Evolutionary conservation across 345 rosid genomes (phyloP).

Genomic region (Acer negundo): DNA sequence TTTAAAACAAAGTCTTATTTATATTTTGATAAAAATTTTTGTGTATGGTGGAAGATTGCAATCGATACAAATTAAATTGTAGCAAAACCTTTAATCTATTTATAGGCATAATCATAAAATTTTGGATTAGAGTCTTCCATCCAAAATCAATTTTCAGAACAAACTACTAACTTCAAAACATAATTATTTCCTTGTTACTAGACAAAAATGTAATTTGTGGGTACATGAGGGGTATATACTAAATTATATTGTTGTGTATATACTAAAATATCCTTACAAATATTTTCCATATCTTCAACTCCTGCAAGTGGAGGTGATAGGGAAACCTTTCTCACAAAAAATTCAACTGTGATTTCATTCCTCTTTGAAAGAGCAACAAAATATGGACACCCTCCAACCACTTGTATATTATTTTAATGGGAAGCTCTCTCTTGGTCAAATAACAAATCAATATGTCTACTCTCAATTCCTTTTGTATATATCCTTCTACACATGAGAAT

Average conservation of each 20-base stretch:
- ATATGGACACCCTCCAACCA: conserved; percentile 24
- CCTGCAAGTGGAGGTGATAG: conserved; percentile 15
- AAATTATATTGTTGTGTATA: neutral
- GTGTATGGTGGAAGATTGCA: no score
- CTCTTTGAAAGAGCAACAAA: conserved; percentile 9
- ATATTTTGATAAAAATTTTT: no score
- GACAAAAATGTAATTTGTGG: neutral
- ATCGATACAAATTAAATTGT: no score
- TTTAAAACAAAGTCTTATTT: no score
- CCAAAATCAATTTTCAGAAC: no score
- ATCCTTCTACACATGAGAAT: neutral
- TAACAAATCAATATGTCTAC: neutral
- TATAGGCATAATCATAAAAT: no score
- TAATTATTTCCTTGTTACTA: neutral
- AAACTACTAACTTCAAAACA: neutral
- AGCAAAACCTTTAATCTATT: no score
- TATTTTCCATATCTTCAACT: neutral
- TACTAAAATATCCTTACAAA: no score
- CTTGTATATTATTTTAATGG: conserved; percentile 8
- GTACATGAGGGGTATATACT: neutral
- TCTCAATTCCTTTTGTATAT: neutral
- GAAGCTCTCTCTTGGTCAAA: conserved; percentile 13
- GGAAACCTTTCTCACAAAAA: neutral
- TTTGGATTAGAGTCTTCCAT: no score
- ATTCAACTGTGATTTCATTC: conserved; percentile 27